Base-by-base conservation (phyloP, 1,139 yeast genomes). In the Kodamaea plutei region DNA sequence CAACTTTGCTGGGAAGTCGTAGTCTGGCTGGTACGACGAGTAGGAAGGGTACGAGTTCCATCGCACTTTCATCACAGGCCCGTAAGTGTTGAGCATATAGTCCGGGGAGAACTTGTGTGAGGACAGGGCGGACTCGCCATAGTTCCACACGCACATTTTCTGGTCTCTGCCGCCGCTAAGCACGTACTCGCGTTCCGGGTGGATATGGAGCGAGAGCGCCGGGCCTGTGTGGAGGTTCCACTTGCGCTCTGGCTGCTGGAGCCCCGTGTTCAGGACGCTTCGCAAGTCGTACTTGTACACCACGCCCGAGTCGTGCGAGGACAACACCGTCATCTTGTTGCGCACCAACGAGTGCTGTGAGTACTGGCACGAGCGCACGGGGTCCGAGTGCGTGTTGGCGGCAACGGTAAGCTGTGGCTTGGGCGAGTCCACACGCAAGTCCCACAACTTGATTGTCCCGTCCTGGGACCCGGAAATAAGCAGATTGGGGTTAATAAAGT, bases 131-230 rank as follows among this genome's bases (percentile, higher is more conserved):
- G 47, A 33, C 8, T 66, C 72, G 3, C 63, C 55, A 41, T 61
- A 68, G 48, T 83, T 83, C 89, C 95, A 87, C 1, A 84, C 74
- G 41, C 85, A 87, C 25, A 85, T 68, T 41, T 80, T 81, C 40
- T 78, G 84, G 56, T 91, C 99, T 45, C 96, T 68, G 8, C 98
- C 98, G 12, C 97, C 97, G 8, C 96, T 85, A 2, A 82, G 80
- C 11, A 91, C 75, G 46, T 80, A 84, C 42, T 88, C 95, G 24
- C 72, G 59, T 29, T 79, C 82, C 0, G 95, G 94, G 49, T 89
- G 96, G 77, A 95, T 88, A 48, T 85, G 88, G 7, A 91, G 58
- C 2, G 95, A 77, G 13, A 89, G 64, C 0, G 95, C 97, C 1
- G 95, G 94, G 0, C 95, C 95, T 1, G 91, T 75, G 53, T 91